Evolutionary conservation across 2,329 filamentous ascomycete genomes (phyloP).

Genomic region (Fusarium staphyleae): DNA sequence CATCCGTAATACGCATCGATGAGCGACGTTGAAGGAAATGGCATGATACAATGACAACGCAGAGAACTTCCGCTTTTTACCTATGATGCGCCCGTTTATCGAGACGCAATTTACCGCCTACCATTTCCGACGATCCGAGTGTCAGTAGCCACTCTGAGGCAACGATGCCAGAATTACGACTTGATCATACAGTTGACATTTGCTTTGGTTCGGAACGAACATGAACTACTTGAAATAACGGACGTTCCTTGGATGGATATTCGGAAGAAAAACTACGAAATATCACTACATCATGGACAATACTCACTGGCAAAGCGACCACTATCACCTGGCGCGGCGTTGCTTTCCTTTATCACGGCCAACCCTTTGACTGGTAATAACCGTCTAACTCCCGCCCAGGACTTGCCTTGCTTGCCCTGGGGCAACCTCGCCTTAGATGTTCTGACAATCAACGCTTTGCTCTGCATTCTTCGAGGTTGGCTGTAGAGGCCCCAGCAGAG

Average conservation of each 20-base stretch:
- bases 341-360: not conserved
- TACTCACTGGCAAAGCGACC: conserved; percentile 9
- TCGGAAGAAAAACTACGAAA: conserved; percentile 6
- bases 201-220: not conserved
- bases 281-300: conserved; percentile 4
- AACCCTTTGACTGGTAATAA: not conserved
- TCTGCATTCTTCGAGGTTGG: not conserved
- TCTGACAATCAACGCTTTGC: not conserved
- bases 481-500: not conserved
- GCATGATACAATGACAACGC: conserved; percentile 5
- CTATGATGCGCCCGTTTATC: conserved; percentile 3
- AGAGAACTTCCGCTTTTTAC: not conserved
- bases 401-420: not conserved
- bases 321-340: not conserved
- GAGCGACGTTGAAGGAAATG: conserved; percentile 1
- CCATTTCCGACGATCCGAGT: conserved; percentile 33
- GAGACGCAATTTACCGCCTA: conserved; percentile 11
- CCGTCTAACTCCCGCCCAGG: not conserved
- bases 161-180: conserved; percentile 5
- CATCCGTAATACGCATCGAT: conserved; percentile 12
- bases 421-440: not conserved
- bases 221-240: not conserved
- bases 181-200: not conserved
- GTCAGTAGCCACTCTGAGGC: conserved; percentile 17
- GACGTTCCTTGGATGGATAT: not conserved